A percentile compares a stretch with the other conserved stretches of the same genome.
phyloP scores from a whole-genome alignment of 1,284 basidiomycete genomes.

The Ganoderma meredithae region DNA sequence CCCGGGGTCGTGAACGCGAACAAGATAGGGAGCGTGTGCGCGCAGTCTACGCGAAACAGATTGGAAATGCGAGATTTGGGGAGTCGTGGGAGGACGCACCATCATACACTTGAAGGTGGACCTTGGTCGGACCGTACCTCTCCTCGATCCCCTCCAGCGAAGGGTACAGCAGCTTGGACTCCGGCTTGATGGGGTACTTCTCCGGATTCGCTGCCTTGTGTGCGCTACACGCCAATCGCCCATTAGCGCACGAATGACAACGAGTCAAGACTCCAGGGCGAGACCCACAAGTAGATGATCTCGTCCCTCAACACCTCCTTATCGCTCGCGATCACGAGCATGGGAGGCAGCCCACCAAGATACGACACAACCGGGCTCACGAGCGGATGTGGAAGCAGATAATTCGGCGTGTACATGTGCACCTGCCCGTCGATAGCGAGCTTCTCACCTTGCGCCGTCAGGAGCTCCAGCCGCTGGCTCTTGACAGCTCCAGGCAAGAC shows the following conservation, averaged over 20 bases:
- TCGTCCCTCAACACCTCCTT: conserved; percentile 95
- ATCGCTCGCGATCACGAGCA: conserved; percentile 88
- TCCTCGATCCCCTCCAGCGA: conserved; percentile 70
- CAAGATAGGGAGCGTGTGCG: conserved; percentile 79
- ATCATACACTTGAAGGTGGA: conserved; percentile 91
- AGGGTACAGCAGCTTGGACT: conserved; percentile 70
- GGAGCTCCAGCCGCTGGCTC: conserved; percentile 55
- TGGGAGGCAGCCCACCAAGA: conserved; percentile 90
- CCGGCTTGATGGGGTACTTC: conserved; percentile 71
- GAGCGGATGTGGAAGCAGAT: conserved; percentile 84
- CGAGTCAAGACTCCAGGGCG: background rate
- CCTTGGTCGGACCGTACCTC: conserved; percentile 76
- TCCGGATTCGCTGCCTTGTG: conserved; percentile 92
- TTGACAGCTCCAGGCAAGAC: conserved; percentile 31
- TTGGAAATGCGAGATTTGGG: background rate
- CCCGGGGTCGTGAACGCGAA: conserved; percentile 87
- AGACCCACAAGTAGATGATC: conserved; percentile 83
- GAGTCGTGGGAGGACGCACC: conserved; percentile 49
- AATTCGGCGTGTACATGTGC: conserved; percentile 91
- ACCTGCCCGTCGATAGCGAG: conserved; percentile 75
- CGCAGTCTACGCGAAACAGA: conserved; percentile 58
- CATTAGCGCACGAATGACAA: background rate
- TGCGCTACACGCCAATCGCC: conserved; percentile 61
- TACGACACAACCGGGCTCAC: conserved; percentile 87
- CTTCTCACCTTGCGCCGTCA: conserved; percentile 55